Percentiles rank a stretch among this genome's conserved stretches.
Evolutionary conservation across 257 asterid species (phyloP).

Genomic region (Coffea eugenioides): DNA sequence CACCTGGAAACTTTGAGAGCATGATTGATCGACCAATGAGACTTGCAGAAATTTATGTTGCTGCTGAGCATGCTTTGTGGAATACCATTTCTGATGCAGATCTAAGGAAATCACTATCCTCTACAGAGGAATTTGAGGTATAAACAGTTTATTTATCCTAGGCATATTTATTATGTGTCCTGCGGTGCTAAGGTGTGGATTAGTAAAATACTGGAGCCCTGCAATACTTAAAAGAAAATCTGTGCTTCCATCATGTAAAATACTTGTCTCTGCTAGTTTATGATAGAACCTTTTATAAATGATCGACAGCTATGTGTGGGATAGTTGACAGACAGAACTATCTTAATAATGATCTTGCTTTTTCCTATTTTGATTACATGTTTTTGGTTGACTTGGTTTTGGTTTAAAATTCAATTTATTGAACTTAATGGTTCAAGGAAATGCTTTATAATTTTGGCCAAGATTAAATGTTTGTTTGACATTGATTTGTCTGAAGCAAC

Average conservation of each 20-base stretch:
- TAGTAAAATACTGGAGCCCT: neutral
- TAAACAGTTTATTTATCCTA: slow-evolving; percentile 15
- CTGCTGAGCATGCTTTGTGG: slow-evolving; percentile 91
- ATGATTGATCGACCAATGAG: slow-evolving; percentile 88
- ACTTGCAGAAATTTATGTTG: slow-evolving; percentile 90
- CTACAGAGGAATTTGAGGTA: slow-evolving; percentile 90
- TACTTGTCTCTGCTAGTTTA: neutral
- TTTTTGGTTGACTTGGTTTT: too few relatives aligned
- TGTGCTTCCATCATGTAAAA: neutral
- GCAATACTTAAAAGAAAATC: too few relatives aligned
- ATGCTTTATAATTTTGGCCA: neutral
- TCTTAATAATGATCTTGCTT: neutral
- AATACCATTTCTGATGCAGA: slow-evolving; percentile 70
- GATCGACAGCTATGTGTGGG: neutral
- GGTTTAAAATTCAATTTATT: neutral
- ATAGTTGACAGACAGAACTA: neutral
- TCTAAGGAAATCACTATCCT: slow-evolving; percentile 70
- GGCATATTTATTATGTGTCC: slow-evolving; percentile 2
- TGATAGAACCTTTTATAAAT: neutral
- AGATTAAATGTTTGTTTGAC: neutral
- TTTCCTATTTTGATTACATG: neutral
- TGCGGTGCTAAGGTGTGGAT: neutral
- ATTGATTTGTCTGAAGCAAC: neutral
- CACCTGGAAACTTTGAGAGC: slow-evolving; percentile 82
- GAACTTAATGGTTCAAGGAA: neutral